These are phyloP conservation scores for Leptomonas pyrrhocoris DNA, from an alignment of 208 protist genomes.

Conservation along the genomic window DNA sequence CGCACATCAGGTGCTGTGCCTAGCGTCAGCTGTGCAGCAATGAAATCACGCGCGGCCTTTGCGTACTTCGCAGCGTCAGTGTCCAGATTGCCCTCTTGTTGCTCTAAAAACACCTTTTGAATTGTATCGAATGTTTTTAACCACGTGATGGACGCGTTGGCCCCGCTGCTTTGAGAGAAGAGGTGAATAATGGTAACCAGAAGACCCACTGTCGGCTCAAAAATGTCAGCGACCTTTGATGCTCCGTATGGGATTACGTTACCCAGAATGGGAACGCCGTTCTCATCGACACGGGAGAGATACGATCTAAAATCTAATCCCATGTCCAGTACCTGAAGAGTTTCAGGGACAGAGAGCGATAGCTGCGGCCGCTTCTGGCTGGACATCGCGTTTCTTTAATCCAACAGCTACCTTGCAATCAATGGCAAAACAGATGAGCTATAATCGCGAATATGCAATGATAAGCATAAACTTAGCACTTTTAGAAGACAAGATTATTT, in stretches of 20 bases:
- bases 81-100: constrained; percentile 42
- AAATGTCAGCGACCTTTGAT: constrained; percentile 74
- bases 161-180: constrained; percentile 52
- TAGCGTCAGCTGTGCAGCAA: constrained; percentile 40
- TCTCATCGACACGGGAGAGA: constrained; percentile 73
- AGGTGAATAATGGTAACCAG: constrained; percentile 84
- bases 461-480: constrained; percentile 15
- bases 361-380: constrained; percentile 60
- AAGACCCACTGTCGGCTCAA: constrained; percentile 83
- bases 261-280: constrained; percentile 68
- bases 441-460: neutral
- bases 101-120: constrained; percentile 79
- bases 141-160: constrained; percentile 48
- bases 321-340: constrained; percentile 85
- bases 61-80: constrained; percentile 54
- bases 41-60: constrained; percentile 51
- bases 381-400: constrained; percentile 48
- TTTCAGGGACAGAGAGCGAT: constrained; percentile 51
- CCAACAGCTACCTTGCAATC: neutral
- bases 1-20: constrained; percentile 38
- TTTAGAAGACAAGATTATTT: neutral
- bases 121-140: constrained; percentile 79
- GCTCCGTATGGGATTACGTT: constrained; percentile 83
- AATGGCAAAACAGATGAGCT: constrained; percentile 7
- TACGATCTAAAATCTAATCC: constrained; percentile 88